Percentiles rank a stretch among this genome's conserved stretches.
phyloP scores from a whole-genome alignment of 371 early-diverging fungal species.

The Sporodiniella umbellata region DNA sequence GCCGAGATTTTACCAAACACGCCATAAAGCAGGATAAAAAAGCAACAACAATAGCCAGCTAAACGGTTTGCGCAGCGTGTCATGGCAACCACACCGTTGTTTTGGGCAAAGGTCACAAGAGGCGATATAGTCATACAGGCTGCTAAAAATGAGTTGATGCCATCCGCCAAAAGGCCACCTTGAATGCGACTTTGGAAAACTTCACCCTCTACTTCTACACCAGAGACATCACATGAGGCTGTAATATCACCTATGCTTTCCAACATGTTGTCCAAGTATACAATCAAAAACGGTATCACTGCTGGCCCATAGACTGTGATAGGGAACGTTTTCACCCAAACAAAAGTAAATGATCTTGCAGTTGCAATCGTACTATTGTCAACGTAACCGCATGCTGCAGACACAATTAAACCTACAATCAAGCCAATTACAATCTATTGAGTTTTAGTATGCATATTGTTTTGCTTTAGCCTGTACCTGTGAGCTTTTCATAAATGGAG shows the following conservation, averaged over 20 bases:
- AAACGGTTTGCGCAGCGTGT: slow-evolving; percentile 60
- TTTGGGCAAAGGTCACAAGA: slow-evolving; percentile 61
- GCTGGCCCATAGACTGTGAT: slow-evolving; percentile 62
- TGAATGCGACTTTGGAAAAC: slow-evolving; percentile 57
- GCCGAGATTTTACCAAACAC: slow-evolving; percentile 64
- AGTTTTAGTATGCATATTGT: not conserved
- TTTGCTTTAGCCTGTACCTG: slow-evolving; percentile 20
- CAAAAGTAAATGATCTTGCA: slow-evolving; percentile 57
- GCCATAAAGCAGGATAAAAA: slow-evolving; percentile 57
- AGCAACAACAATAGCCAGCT: slow-evolving; percentile 61
- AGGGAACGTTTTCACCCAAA: slow-evolving; percentile 58
- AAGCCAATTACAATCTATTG: slow-evolving; percentile 52
- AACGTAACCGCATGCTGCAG: slow-evolving; percentile 59
- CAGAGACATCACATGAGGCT: slow-evolving; percentile 63
- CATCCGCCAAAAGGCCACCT: slow-evolving; percentile 66
- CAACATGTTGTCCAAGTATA: slow-evolving; percentile 52
- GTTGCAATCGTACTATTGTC: slow-evolving; percentile 38
- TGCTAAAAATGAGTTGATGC: slow-evolving; percentile 51
- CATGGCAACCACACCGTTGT: slow-evolving; percentile 62
- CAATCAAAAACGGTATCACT: slow-evolving; percentile 61
- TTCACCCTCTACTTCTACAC: slow-evolving; percentile 60
- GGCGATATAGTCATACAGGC: slow-evolving; percentile 59
- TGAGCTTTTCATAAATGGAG: slow-evolving; percentile 63
- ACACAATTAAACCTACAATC: slow-evolving; percentile 59
- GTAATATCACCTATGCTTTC: slow-evolving; percentile 65